Evolutionary conservation across 2,329 filamentous ascomycete species (phyloP).

Genomic region (Pseudogymnoascus sp.): DNA sequence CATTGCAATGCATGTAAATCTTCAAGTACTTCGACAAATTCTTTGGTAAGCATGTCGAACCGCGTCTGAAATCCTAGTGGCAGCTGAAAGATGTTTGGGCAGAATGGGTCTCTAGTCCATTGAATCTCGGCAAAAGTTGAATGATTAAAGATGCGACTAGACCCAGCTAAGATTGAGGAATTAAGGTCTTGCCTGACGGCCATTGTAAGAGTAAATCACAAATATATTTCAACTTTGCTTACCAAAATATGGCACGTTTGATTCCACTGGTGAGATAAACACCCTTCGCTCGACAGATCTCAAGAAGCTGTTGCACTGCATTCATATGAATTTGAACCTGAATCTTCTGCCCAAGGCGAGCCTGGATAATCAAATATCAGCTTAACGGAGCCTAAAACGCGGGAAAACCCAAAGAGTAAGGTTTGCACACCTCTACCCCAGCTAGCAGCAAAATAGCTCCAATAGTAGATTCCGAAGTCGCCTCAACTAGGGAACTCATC

Average conservation of each 20-base stretch:
- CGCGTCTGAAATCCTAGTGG: slow-evolving; percentile 29
- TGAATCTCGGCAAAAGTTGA: slow-evolving; percentile 35
- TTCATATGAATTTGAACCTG: slow-evolving; percentile 37
- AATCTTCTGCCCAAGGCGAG: slow-evolving; percentile 29
- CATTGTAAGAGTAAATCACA: slow-evolving; percentile 9
- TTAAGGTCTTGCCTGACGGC: slow-evolving; percentile 37
- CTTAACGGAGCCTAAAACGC: neutral
- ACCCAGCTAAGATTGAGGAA: slow-evolving; percentile 32
- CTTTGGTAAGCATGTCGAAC: slow-evolving; percentile 21
- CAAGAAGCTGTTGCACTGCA: slow-evolving; percentile 32
- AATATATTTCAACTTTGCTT: slow-evolving; percentile 11
- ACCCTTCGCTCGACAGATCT: slow-evolving; percentile 25
- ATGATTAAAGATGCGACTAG: slow-evolving; percentile 33
- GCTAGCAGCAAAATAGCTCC: slow-evolving; percentile 37
- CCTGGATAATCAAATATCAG: slow-evolving; percentile 24
- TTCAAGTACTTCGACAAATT: slow-evolving; percentile 32
- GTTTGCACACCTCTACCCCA: slow-evolving; percentile 33
- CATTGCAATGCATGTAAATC: slow-evolving; percentile 34
- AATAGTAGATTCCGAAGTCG: slow-evolving; percentile 32
- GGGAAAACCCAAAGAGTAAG: neutral
- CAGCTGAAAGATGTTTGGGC: slow-evolving; percentile 25
- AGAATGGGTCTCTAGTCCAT: slow-evolving; percentile 32
- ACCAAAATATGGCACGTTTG: slow-evolving; percentile 40
- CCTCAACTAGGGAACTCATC: slow-evolving; percentile 25
- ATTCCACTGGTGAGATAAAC: slow-evolving; percentile 32